phyloP scores from a whole-genome alignment of 2,329 filamentous ascomycete genomes.

The Falciphora oryzae region DNA sequence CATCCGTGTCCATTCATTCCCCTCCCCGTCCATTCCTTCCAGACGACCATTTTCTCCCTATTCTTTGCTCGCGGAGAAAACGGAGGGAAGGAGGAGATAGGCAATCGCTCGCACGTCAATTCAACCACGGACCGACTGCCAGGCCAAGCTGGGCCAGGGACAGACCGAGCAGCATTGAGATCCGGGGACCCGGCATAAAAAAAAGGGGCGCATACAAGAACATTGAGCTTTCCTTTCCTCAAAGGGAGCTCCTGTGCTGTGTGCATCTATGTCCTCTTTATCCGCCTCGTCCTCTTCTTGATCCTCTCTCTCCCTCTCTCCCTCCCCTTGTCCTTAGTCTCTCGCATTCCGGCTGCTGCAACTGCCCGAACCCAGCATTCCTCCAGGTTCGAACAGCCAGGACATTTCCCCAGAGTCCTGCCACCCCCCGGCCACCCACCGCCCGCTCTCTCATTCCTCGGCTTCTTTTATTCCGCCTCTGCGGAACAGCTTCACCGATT shows the following conservation, averaged over 20 bases:
- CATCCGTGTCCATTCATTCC: slow-evolving; percentile 48
- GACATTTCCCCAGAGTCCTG: neutral
- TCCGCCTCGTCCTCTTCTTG: slow-evolving; percentile 4
- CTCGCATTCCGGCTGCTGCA: neutral
- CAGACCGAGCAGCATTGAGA: too few relatives aligned
- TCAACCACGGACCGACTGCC: slow-evolving; percentile 3
- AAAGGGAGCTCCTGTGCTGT: slow-evolving; percentile 1
- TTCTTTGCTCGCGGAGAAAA: slow-evolving; percentile 21
- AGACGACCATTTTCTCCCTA: slow-evolving; percentile 24
- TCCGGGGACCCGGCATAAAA: slow-evolving; percentile 17
- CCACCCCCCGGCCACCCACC: slow-evolving; percentile 2
- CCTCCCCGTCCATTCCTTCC: slow-evolving; percentile 45
- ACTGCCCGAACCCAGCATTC: slow-evolving; percentile 2
- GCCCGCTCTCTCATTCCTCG: slow-evolving; percentile 2
- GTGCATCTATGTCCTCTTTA: slow-evolving; percentile 5
- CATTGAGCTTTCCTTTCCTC: neutral
- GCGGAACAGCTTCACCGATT: slow-evolving; percentile 3
- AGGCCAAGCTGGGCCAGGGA: slow-evolving; percentile 13
- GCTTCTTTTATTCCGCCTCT: neutral
- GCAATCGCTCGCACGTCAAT: slow-evolving; percentile 22
- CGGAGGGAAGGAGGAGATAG: slow-evolving; percentile 28
- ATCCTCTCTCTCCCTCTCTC: slow-evolving; percentile 8
- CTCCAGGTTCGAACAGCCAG: slow-evolving; percentile 4
- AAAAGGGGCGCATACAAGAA: slow-evolving; percentile 14
- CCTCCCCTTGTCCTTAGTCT: slow-evolving; percentile 10